Evolutionary conservation across 805 yeast genomes (phyloP).

Genomic region (Sugiyamaella americana): DNA sequence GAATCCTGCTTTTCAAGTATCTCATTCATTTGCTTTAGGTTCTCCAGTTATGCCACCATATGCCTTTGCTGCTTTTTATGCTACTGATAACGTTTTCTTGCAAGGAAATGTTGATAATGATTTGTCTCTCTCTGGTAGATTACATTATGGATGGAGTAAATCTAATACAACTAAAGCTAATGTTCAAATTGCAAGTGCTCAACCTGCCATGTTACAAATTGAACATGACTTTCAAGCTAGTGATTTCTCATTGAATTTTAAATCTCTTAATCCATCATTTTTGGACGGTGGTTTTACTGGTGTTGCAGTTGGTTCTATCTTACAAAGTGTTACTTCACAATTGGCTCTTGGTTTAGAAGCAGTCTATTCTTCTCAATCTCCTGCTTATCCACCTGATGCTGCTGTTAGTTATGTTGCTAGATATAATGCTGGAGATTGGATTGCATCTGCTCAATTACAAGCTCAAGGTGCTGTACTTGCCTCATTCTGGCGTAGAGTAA

Average conservation of each 20-base stretch:
- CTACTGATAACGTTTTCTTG: slow-evolving; percentile 73
- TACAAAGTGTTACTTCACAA: slow-evolving; percentile 81
- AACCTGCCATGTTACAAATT: slow-evolving; percentile 89
- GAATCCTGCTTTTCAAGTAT: slow-evolving; percentile 94
- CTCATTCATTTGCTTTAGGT: slow-evolving; percentile 88
- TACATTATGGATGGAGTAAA: slow-evolving; percentile 86
- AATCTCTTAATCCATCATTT: slow-evolving; percentile 82
- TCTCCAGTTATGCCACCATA: slow-evolving; percentile 82
- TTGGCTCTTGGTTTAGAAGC: slow-evolving; percentile 90
- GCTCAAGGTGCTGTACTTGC: slow-evolving; percentile 87
- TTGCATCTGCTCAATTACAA: slow-evolving; percentile 87
- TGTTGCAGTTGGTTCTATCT: slow-evolving; percentile 82
- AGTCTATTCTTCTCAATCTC: slow-evolving; percentile 61
- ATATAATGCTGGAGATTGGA: slow-evolving; percentile 84
- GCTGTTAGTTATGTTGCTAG: slow-evolving; percentile 87
- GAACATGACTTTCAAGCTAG: slow-evolving; percentile 93
- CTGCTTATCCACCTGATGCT: slow-evolving; percentile 82
- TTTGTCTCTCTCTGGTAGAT: slow-evolving; percentile 75
- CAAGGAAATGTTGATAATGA: slow-evolving; percentile 93
- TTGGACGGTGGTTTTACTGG: slow-evolving; percentile 76
- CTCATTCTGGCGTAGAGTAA: slow-evolving; percentile 89
- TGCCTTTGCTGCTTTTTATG: slow-evolving; percentile 84
- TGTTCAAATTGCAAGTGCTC: slow-evolving; percentile 79
- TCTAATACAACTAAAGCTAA: slow-evolving; percentile 74
- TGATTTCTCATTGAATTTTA: slow-evolving; percentile 84